Evolutionary conservation across 2,329 filamentous ascomycete species (phyloP).

Genomic region (Colletotrichum lupini): DNA sequence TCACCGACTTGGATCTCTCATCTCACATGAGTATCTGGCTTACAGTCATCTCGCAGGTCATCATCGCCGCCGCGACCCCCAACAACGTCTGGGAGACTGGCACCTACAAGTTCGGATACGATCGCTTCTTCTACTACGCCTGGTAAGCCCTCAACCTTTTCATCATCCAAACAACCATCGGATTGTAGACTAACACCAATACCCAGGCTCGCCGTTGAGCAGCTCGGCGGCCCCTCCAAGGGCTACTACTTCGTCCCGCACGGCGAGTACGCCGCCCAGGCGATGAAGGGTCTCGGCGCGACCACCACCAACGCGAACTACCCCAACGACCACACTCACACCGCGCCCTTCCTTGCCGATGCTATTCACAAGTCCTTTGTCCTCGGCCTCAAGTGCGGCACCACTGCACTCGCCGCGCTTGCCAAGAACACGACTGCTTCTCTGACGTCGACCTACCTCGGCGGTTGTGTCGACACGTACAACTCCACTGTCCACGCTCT

Average conservation of each 20-base stretch:
- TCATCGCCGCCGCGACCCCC: conserved; percentile 67
- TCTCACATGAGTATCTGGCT: neutral
- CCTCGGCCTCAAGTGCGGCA: conserved; percentile 62
- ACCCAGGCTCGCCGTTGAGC: conserved; percentile 46
- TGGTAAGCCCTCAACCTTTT: conserved; percentile 44
- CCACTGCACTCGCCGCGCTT: conserved; percentile 51
- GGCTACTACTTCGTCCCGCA: conserved; percentile 70
- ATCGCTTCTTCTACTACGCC: conserved; percentile 68
- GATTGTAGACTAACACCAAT: neutral
- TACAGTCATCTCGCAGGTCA: conserved; percentile 43
- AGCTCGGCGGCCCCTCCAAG: conserved; percentile 47
- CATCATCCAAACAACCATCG: no score
- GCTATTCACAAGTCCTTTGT: conserved; percentile 68
- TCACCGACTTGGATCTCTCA: neutral
- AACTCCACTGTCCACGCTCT: conserved; percentile 35
- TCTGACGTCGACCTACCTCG: conserved; percentile 43
- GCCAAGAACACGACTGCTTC: conserved; percentile 46
- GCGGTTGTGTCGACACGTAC: conserved; percentile 41
- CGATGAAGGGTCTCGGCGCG: conserved; percentile 61
- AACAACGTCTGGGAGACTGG: conserved; percentile 71
- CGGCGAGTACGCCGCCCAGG: conserved; percentile 66
- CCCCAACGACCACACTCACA: conserved; percentile 73
- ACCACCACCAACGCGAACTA: conserved; percentile 63
- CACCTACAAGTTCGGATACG: conserved; percentile 56
- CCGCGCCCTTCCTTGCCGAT: conserved; percentile 65